Conservation (phyloP, 352 stramenopile genomes). For the Phytopythium aichiense region DNA sequence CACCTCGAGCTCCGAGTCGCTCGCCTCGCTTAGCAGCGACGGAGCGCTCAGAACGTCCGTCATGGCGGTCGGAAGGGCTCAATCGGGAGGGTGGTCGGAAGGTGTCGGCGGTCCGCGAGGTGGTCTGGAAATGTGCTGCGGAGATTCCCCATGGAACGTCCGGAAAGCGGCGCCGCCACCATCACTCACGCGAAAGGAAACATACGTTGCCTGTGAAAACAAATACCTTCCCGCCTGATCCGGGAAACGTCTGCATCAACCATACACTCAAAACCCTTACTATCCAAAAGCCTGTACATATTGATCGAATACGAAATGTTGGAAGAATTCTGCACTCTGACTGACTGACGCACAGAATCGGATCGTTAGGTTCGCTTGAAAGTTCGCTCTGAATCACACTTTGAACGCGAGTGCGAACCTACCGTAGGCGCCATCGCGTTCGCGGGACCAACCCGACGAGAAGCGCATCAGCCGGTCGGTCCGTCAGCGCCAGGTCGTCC, state of each 20-base stretch:
- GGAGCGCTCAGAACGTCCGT: constrained; percentile 7
- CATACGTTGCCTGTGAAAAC: not conserved
- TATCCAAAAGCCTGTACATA: not conserved
- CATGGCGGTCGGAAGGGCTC: not conserved
- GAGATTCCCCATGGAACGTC: not conserved
- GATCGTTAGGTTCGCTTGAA: not conserved
- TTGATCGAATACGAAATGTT: not conserved
- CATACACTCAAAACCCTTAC: not conserved
- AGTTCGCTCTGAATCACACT: not conserved
- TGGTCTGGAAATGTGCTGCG: not conserved
- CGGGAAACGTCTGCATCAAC: not conserved
- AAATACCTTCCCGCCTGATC: not conserved
- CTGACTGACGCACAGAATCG: not conserved
- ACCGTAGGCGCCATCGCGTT: not conserved
- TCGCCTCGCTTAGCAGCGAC: constrained; percentile 21
- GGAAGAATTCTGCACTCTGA: not conserved
- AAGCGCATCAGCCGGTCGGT: not conserved
- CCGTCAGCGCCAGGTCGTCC: not conserved
- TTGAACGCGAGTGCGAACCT: not conserved
- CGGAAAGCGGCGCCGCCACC: not conserved
- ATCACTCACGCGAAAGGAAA: not conserved
- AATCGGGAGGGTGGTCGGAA: not conserved
- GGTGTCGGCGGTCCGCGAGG: not conserved
- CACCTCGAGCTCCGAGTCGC: constrained; percentile 62
- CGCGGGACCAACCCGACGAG: not conserved